Base-by-base conservation (phyloP, 2,329 filamentous ascomycete species). In the Claviceps quebecensis region DNA sequence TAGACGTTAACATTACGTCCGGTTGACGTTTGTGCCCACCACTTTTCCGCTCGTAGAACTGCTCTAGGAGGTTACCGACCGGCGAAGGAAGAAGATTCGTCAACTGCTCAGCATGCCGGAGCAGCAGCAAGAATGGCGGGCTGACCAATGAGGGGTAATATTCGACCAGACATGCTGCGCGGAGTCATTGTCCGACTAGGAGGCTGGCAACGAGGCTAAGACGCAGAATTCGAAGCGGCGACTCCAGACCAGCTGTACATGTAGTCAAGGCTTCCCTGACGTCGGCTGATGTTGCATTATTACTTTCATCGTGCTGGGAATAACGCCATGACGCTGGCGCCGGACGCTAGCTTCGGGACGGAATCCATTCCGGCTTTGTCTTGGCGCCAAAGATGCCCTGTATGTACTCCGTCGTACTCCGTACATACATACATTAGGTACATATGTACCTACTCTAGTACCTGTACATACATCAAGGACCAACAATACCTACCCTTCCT, bases 121-220 rank as follows among this genome's bases (percentile, higher is more conserved):
- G 7, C 48, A 43, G 52, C 46, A 53, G 40, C 36, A 39, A 46
- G 17, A 4, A 51, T 22, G 34, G 19, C 46, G 38, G 8, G 34
- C 14, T n/a, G 36, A 19, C 52, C 52, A 53, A 53, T 53, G 23
- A 49, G 47, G 14, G 23, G 11, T 9, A 29, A 23, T 23, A 3
- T 11, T 16, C 29, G 4, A 8, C 26, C 26, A 5, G 41, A 47
- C 39, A 17, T 38, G 22, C 39, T 47, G 45, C 45, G 41, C 44
- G 19, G 45, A 53, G 23, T 26, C 23, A 43, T 47, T 43, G 47
- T 48, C 40, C 13, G 40, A 43, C 17, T 5, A 5, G 23, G 26
- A 29, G 26, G 26, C 9, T 29, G 8, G 26, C 26, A 29, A 29
- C 26, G 26, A 29, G 26, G 26, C 26, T 29, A 29, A 29, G 26